Base-by-base conservation (phyloP, 1,284 basidiomycete genomes). In the Neonothopanus nambi region DNA sequence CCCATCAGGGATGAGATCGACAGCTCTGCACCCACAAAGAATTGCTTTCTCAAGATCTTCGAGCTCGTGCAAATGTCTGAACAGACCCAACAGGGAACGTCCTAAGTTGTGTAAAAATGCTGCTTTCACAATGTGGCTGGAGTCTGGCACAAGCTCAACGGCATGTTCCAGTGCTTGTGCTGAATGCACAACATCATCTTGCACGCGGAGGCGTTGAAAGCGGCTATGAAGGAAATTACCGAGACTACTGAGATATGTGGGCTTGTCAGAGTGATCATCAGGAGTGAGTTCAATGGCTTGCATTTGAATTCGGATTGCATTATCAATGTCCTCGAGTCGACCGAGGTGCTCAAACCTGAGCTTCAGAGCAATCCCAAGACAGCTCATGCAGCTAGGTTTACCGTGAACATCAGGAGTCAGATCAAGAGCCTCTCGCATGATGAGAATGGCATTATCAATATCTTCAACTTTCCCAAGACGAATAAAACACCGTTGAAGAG, bases 391-490 rank as follows among this genome's bases (percentile, higher is more conserved):
- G 20, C 26, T 30, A 17, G 26, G 23, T 20, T 46, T 48, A 35
- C 17, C 33, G 33, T 36, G n/a, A 21, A 6, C 33, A 37, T 48
- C 46, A 18, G 46, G 46, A 35, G 33, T 48, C 5, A 59, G 52
- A 12, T 48, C 30, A 21, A 63, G 45, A 20, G 61, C 61, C 9
- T 54, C 23, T 5, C 44, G 46, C 28, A 57, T 53, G 9, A 6
- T 15, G 8, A 12, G n/a, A 47, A 59, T 57, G 9, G 56, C 42
- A 13, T 53, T 30, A 26, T 58, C 41, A 8, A 60, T 30, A 44
- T 60, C 57, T 6, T n/a, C 24, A 2, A 51, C 24, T 18, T 56
- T 40, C 4, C 54, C 54, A 12, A 49, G 41, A n/a, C 45, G 54
- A 9, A 56, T 30, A 38, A 56, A 60, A 5, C 46, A 54, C 17